Percentiles rank a stretch among this genome's conserved stretches.
phyloP scores from a whole-genome alignment of 768 basidiomycete species.

The Mycena vulgaris region DNA sequence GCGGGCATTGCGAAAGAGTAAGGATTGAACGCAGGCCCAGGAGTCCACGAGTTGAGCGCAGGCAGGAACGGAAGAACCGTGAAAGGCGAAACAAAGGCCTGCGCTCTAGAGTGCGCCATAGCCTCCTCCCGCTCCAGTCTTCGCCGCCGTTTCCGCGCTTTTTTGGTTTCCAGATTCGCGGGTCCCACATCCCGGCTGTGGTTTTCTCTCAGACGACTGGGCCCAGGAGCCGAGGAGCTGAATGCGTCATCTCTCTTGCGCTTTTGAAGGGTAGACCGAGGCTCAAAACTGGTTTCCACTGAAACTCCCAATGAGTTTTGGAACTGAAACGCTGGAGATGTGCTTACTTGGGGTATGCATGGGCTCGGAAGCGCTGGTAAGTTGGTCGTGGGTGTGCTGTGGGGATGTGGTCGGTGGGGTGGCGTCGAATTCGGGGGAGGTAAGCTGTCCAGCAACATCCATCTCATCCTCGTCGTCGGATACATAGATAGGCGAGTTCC shows the following conservation, averaged over 20 bases:
- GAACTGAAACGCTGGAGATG: not conserved
- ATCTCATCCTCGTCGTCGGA: constrained; percentile 46
- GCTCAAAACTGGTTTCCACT: not conserved
- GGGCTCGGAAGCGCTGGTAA: not conserved
- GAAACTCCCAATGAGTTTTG: not conserved
- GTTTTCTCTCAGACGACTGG: constrained; percentile 1
- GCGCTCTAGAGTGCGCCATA: constrained; percentile 39
- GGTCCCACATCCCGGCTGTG: not conserved
- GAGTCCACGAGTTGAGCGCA: constrained; percentile 29
- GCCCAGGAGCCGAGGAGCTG: not conserved
- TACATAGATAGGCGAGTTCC: constrained; percentile 47
- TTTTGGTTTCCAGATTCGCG: constrained; percentile 45
- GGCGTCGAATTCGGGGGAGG: not conserved
- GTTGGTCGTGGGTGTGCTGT: not conserved
- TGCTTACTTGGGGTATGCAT: constrained; percentile 2
- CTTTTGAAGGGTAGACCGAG: constrained; percentile 25
- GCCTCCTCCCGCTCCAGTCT: constrained; percentile 53
- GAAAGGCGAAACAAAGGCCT: constrained; percentile 20
- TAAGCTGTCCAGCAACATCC: constrained; percentile 36
- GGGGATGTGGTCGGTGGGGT: not conserved
- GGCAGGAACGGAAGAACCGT: constrained; percentile 25
- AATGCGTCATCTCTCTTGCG: constrained; percentile 33
- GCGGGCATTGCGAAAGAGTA: constrained; percentile 10
- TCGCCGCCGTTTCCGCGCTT: constrained; percentile 58
- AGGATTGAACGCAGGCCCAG: constrained; percentile 30